phyloP scores from a whole-genome alignment of 2,329 filamentous ascomycete genomes.

The Aspergillus aculeatus region DNA sequence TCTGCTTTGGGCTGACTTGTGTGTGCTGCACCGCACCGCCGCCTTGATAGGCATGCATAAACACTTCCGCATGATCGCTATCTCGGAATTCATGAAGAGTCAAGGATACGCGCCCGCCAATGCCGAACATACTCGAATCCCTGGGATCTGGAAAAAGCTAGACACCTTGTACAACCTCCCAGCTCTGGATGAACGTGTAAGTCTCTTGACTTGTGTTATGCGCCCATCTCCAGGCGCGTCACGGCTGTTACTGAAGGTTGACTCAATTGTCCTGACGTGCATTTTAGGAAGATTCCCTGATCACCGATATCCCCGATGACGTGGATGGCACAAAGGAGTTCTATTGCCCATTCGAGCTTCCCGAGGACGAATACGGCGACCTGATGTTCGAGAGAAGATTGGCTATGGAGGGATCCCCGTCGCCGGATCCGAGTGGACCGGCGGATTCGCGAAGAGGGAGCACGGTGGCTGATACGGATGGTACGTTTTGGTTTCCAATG shows the following conservation, averaged over 20 bases:
- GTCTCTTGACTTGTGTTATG: constrained; percentile 26
- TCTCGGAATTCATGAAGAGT: constrained; percentile 75
- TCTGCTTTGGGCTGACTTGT: not conserved
- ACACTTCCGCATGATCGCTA: constrained; percentile 87
- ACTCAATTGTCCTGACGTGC: too few species aligned
- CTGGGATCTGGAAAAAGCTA: constrained; percentile 89
- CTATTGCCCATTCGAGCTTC: constrained; percentile 67
- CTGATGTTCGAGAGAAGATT: constrained; percentile 51
- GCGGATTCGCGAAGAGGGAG: constrained; percentile 44
- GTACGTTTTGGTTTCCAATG: constrained; percentile 28
- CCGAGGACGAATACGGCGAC: constrained; percentile 49
- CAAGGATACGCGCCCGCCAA: constrained; percentile 70
- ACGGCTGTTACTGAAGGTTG: too few species aligned
- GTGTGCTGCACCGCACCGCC: not conserved
- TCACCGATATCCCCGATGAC: constrained; percentile 59
- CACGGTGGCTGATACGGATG: constrained; percentile 50
- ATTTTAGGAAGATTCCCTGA: constrained; percentile 53
- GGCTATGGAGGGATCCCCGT: constrained; percentile 44
- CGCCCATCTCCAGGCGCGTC: too few species aligned
- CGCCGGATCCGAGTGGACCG: constrained; percentile 37
- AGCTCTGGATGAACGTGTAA: constrained; percentile 80
- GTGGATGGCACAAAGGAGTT: constrained; percentile 49
- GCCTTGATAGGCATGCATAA: constrained; percentile 71
- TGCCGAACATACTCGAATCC: constrained; percentile 76
- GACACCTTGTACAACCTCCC: constrained; percentile 79